A percentile compares a stretch with the other conserved stretches of the same genome.
phyloP scores from a whole-genome alignment of 2,329 filamentous ascomycete species.

The Fusarium sp. region DNA sequence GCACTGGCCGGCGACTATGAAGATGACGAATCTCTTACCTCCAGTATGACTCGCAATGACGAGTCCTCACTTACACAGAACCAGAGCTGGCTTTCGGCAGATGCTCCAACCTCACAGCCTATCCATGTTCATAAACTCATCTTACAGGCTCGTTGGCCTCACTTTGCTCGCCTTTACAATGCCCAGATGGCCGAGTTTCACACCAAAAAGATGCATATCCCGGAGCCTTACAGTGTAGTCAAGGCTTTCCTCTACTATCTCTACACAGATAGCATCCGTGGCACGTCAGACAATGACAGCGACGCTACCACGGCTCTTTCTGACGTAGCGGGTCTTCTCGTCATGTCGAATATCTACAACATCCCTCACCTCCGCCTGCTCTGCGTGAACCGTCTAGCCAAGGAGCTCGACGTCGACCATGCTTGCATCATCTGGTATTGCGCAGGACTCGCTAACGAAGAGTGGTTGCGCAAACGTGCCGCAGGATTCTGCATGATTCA shows the following conservation, averaged over 20 bases:
- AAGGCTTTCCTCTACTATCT: conserved; percentile 96
- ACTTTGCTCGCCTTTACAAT: conserved; percentile 91
- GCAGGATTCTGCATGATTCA: conserved; percentile 90
- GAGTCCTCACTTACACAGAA: conserved; percentile 53
- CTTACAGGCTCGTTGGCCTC: conserved; percentile 93
- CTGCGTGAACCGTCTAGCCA: conserved; percentile 88
- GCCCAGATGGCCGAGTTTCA: conserved; percentile 98
- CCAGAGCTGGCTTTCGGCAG: conserved; percentile 69
- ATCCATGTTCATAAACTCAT: conserved; percentile 98
- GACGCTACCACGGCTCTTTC: conserved; percentile 81
- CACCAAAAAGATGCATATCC: conserved; percentile 96
- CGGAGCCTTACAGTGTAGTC: conserved; percentile 93
- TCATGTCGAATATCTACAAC: conserved; percentile 98
- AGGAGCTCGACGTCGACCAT: conserved; percentile 93
- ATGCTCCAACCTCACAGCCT: conserved; percentile 76
- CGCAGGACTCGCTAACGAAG: conserved; percentile 87
- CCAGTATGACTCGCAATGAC: conserved; percentile 59
- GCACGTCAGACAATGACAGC: conserved; percentile 62
- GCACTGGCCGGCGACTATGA: conserved; percentile 83
- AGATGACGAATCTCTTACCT: conserved; percentile 70
- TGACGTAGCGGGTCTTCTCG: conserved; percentile 91
- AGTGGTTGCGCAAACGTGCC: conserved; percentile 91
- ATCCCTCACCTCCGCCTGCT: conserved; percentile 92
- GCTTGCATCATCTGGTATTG: conserved; percentile 97
- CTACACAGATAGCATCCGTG: conserved; percentile 91